Evolutionary conservation across 768 basidiomycete species (phyloP), one percentile per base, ranked within the genome.

Genomic region (Agrocybe pediades): DNA sequence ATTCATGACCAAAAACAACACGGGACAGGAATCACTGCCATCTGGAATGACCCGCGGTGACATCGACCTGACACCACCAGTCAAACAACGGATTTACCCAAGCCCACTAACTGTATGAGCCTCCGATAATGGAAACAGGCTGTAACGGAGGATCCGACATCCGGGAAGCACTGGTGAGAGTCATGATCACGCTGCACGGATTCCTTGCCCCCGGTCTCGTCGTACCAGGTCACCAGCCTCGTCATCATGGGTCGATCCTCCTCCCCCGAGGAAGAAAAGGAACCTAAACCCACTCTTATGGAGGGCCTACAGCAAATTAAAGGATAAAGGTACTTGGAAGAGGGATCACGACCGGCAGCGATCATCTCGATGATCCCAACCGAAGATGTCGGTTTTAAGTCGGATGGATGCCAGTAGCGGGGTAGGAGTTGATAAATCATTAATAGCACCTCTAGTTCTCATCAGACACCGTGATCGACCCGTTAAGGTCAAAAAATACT

Each of bases 361-460:
- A 36, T 36, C 33, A 36, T 30, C 29, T 15, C n/a, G 33, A 13
- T 36, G 33, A 36, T 36, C 33, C 16, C 26, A 40, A 49, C 55
- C 49, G 42, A 41, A 43, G 47, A 23, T 33, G 36, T 57, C 56
- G 56, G 56, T 45, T 52, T 45, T 57, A 57, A 49, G 33, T 57
- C 56, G 56, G 56, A 53, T 36, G 33, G 33, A 36, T 36, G 33
- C 33, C 13, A 36, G n/a, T 15, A 36, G 33, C 33, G 33, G 33
- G 33, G 40, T 36, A 41, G 46, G 51, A 42, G 30, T 23, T 43
- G 53, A 49, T 49, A 27, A 29, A 29, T 23, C 46, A 30, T 17
- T 49, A 5, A 15, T 36, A 36, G 33, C 33, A 36, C 33, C 11
- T 36, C 13, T n/a, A n/a, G n/a, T n/a, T 15, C 29, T 30, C 29